A percentile compares a stretch with the other conserved stretches of the same genome.
Evolutionary conservation across 1,284 basidiomycete species (phyloP).

Genomic region (Mrakiaceae sp.): DNA sequence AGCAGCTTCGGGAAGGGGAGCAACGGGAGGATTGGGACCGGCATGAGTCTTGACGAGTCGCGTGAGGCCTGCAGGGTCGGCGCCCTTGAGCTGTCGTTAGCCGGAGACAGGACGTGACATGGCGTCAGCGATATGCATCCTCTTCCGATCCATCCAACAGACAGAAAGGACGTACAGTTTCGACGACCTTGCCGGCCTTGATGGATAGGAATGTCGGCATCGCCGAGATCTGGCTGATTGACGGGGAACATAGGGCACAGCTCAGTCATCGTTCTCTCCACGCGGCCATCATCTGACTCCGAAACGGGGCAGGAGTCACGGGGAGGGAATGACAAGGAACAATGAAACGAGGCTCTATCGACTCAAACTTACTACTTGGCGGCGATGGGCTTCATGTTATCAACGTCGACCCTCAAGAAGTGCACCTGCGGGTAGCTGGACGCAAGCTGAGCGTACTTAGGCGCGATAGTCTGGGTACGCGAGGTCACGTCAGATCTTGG

Average conservation of each 20-base stretch:
- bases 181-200: constrained; percentile 20
- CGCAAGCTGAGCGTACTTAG: constrained; percentile 3
- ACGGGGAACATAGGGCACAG: neutral
- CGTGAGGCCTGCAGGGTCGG: constrained; percentile 21
- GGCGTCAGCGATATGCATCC: too few relatives aligned
- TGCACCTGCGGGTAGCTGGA: neutral
- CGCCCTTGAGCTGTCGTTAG: constrained; percentile 15
- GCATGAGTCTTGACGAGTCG: constrained; percentile 19
- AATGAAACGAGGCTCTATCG: neutral
- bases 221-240: constrained; percentile 19
- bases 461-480: constrained; percentile 8
- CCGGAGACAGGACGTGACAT: neutral
- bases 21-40: constrained; percentile 22
- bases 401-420: constrained; percentile 25
- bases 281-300: neutral
- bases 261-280: too few relatives aligned
- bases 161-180: constrained; percentile 14
- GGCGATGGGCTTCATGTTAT: constrained; percentile 20
- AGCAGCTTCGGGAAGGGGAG: constrained; percentile 18
- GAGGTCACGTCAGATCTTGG: neutral
- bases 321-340: neutral
- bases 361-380: constrained; percentile 20
- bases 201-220: constrained; percentile 25
- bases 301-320: neutral
- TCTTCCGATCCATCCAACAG: neutral